These are phyloP conservation scores for Boechera retrofracta DNA, from an alignment of 345 rosid genomes.

Conservation along the genomic window DNA sequence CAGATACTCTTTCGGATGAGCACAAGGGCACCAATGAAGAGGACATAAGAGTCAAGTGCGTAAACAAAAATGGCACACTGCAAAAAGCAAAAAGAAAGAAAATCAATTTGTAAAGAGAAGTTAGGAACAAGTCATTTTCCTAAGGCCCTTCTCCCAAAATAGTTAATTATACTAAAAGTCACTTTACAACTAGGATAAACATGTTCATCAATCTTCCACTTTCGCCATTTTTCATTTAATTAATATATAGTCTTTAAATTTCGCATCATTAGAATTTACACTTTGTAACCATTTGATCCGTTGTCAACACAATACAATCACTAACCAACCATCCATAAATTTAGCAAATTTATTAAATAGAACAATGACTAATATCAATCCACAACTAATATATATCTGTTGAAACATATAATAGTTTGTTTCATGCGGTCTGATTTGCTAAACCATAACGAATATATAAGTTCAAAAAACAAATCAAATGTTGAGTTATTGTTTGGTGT, in stretches of 20 bases:
- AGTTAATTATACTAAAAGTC: constrained; percentile 20
- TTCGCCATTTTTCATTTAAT: constrained; percentile 11
- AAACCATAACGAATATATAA: background rate
- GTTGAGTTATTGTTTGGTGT: background rate
- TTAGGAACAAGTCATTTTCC: constrained; percentile 71
- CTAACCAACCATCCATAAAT: constrained; percentile 7
- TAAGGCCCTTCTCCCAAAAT: constrained; percentile 30
- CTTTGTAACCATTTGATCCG: constrained; percentile 18
- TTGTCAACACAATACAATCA: background rate
- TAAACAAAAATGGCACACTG: constrained; percentile 43
- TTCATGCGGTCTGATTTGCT: background rate
- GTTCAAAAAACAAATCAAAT: background rate
- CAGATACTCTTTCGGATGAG: constrained; percentile 40
- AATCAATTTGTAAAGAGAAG: constrained; percentile 45
- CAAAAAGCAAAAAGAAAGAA: constrained; percentile 40
- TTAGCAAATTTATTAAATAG: background rate
- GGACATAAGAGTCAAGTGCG: constrained; percentile 44
- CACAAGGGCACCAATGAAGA: constrained; percentile 43
- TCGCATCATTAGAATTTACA: constrained; percentile 42
- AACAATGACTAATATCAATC: background rate
- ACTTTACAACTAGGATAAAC: constrained; percentile 45
- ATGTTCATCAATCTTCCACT: constrained; percentile 27
- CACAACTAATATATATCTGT: background rate
- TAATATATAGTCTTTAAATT: background rate
- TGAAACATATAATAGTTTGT: background rate